phyloP scores from a whole-genome alignment of 2,329 filamentous ascomycete species.

The Claviceps humidiphila region DNA sequence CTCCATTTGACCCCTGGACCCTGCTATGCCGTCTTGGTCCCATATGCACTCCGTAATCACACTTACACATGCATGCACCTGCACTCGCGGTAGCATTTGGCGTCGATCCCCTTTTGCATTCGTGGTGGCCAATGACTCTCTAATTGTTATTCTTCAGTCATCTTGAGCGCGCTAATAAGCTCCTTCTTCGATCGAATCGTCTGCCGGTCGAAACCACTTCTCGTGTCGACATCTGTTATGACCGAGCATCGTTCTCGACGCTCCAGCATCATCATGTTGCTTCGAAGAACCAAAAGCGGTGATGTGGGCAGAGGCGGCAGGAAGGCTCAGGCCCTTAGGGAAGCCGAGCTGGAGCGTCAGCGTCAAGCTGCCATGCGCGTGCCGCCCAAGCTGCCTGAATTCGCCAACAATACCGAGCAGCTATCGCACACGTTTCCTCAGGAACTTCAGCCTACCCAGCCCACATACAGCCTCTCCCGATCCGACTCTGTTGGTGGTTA shows the following conservation, averaged over 20 bases:
- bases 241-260: slow-evolving; percentile 20
- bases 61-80: background rate
- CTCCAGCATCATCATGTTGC: slow-evolving; percentile 43
- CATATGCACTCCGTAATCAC: background rate
- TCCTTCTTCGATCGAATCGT: background rate
- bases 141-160: background rate
- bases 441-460: slow-evolving; percentile 48
- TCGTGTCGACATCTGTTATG: slow-evolving; percentile 12
- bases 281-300: slow-evolving; percentile 55
- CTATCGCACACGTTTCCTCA: slow-evolving; percentile 30
- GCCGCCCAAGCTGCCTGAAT: slow-evolving; percentile 38
- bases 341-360: slow-evolving; percentile 38
- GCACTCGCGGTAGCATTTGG: background rate
- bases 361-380: slow-evolving; percentile 33
- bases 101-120: background rate
- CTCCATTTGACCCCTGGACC: background rate
- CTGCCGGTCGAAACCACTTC: background rate
- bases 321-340: slow-evolving; percentile 42
- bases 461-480: slow-evolving; percentile 44
- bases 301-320: slow-evolving; percentile 48
- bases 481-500: slow-evolving; percentile 12
- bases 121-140: background rate
- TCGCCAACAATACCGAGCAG: slow-evolving; percentile 34
- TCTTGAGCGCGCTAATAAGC: background rate
- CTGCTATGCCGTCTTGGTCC: background rate